phyloP scores from a whole-genome alignment of 441 rosid genomes.

The Populus trichocarpa region DNA sequence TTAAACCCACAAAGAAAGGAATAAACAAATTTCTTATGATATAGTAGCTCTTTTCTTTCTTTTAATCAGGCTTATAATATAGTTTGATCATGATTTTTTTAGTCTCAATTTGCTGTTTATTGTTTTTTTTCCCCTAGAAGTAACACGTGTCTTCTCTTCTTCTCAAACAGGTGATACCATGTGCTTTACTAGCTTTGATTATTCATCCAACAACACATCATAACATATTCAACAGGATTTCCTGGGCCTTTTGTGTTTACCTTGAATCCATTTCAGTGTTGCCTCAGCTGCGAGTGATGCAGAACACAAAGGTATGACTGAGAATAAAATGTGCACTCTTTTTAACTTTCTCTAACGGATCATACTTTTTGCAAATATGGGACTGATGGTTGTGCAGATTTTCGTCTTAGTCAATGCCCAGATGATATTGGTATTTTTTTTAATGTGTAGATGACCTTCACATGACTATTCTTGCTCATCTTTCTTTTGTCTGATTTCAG shows the following conservation, averaged over 20 bases:
- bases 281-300: constrained; percentile 95
- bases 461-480: background rate
- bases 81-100: background rate
- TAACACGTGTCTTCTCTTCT: background rate
- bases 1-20: background rate
- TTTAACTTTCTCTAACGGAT: background rate
- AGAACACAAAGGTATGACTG: constrained; percentile 73
- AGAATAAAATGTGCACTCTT: background rate
- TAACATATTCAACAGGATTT: constrained; percentile 64
- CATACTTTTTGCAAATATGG: background rate
- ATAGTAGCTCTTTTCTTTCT: too few species aligned
- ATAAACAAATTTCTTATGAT: background rate
- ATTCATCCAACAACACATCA: constrained; percentile 86
- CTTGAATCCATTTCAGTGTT: constrained; percentile 90
- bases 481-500: constrained; percentile 33
- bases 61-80: background rate
- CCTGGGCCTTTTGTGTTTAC: constrained; percentile 90
- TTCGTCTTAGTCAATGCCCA: background rate
- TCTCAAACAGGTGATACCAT: constrained; percentile 69
- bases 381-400: background rate
- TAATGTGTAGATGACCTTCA: background rate
- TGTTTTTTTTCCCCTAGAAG: background rate
- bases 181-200: constrained; percentile 67
- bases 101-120: background rate
- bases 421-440: background rate